Conservation (phyloP, 495 filamentous ascomycete genomes). For the Hypoxylon intermedium region DNA sequence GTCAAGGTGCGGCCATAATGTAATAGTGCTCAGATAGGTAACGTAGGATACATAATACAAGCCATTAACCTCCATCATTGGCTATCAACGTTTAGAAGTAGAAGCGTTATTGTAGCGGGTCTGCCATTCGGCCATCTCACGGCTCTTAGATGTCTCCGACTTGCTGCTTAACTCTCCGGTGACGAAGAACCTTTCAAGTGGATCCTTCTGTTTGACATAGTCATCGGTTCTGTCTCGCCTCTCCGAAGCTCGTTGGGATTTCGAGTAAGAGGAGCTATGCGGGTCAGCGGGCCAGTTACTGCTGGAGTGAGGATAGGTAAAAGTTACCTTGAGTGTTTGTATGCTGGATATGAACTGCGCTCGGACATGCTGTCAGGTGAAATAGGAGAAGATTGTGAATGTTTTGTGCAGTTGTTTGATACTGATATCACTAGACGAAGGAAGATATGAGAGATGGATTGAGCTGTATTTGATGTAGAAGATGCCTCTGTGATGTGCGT, state of each 20-base stretch:
- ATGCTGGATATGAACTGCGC: neutral
- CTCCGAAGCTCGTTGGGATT: neutral
- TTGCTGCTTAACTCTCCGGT: constrained; percentile 21
- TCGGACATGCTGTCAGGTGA: neutral
- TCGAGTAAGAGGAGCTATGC: constrained; percentile 13
- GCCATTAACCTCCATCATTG: neutral
- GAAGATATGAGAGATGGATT: neutral
- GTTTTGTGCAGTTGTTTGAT: neutral
- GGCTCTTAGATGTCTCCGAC: constrained; percentile 17
- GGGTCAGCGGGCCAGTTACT: neutral
- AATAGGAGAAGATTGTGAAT: neutral
- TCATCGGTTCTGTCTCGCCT: neutral
- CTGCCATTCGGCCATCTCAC: constrained; percentile 15
- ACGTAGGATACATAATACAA: no score
- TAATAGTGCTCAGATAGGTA: neutral
- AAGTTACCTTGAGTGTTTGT: constrained; percentile 19
- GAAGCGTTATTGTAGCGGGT: constrained; percentile 8
- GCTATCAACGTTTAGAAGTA: neutral
- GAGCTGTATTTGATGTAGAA: neutral
- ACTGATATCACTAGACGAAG: neutral
- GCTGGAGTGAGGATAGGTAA: neutral
- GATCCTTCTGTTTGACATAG: constrained; percentile 1
- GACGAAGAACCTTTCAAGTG: constrained; percentile 14
- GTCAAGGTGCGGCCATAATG: neutral
- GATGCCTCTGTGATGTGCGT: neutral